Conservation (phyloP, 768 basidiomycete species). For the Leucocoprinus sp. region DNA sequence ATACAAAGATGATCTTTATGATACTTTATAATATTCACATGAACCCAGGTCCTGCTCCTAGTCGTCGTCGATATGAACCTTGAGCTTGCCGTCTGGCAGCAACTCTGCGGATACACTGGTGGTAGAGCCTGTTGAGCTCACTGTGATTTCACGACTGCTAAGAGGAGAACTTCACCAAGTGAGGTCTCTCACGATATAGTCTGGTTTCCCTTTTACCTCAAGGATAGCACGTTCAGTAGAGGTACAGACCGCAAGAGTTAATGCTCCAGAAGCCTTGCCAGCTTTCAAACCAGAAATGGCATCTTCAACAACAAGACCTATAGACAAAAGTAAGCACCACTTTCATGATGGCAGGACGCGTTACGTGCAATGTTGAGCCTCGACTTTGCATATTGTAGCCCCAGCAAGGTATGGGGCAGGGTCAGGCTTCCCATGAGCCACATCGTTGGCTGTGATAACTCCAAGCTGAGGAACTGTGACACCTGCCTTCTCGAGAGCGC, state of each 20-base stretch:
- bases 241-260: constrained; percentile 78
- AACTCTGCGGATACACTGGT: constrained; percentile 37
- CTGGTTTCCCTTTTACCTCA: constrained; percentile 43
- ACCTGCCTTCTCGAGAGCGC: constrained; percentile 56
- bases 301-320: constrained; percentile 85
- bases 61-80: constrained; percentile 31
- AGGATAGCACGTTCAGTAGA: constrained; percentile 56
- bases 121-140: background rate
- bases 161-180: constrained; percentile 38
- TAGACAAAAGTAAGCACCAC: background rate
- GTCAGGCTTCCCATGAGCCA: constrained; percentile 72
- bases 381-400: constrained; percentile 48
- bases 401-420: constrained; percentile 84
- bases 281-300: constrained; percentile 76
- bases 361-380: constrained; percentile 48
- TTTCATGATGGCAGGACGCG: background rate
- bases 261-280: constrained; percentile 69
- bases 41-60: constrained; percentile 14
- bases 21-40: background rate
- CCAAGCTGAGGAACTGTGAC: constrained; percentile 51
- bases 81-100: constrained; percentile 33
- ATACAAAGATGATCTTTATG: too few species aligned
- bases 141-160: background rate
- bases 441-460: constrained; percentile 69
- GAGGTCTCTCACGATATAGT: constrained; percentile 65